A percentile compares a stretch with the other conserved stretches of the same genome.
These are phyloP conservation scores for Lagenidium giganteum DNA, from an alignment of 352 stramenopile species.

Conservation along the genomic window DNA sequence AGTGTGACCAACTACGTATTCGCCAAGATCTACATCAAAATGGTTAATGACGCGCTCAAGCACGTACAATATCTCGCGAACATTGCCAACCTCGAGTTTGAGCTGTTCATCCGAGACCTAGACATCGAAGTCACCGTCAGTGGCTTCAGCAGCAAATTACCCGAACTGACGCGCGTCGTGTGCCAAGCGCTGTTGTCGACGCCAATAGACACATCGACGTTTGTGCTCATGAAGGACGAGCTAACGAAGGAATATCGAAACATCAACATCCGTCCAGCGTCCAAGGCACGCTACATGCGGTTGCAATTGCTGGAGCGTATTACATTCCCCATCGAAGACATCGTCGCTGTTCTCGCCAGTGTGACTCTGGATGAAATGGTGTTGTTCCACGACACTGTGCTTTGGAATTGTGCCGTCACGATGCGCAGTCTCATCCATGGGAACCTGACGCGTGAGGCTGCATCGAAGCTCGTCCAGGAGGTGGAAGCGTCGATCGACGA, in stretches of 20 bases:
- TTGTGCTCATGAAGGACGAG: conserved; percentile 35
- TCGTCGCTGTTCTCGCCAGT: conserved; percentile 26
- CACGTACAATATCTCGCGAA: conserved; percentile 39
- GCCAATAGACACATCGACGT: conserved; percentile 13
- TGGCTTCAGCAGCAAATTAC: conserved; percentile 56
- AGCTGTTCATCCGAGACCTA: conserved; percentile 35
- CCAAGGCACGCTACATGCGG: conserved; percentile 47
- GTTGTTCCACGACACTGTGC: conserved; percentile 14
- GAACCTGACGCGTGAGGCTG: conserved; percentile 39
- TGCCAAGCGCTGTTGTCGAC: conserved; percentile 21
- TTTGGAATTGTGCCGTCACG: conserved; percentile 19
- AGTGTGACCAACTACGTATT: conserved; percentile 28
- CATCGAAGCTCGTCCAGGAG: conserved; percentile 25
- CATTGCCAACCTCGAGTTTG: conserved; percentile 33
- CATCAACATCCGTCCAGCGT: conserved; percentile 32
- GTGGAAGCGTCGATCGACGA: conserved; percentile 23
- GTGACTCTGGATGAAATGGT: conserved; percentile 22
- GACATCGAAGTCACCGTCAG: conserved; percentile 46
- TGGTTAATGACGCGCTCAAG: conserved; percentile 48
- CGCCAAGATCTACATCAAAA: conserved; percentile 36
- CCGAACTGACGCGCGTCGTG: conserved; percentile 28
- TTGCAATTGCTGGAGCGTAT: conserved; percentile 45
- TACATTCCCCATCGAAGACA: conserved; percentile 33
- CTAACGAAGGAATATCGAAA: conserved; percentile 48
- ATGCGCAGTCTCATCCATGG: conserved; percentile 54